Conservation (phyloP, 495 filamentous ascomycete species). For the Bombardia bombarda region DNA sequence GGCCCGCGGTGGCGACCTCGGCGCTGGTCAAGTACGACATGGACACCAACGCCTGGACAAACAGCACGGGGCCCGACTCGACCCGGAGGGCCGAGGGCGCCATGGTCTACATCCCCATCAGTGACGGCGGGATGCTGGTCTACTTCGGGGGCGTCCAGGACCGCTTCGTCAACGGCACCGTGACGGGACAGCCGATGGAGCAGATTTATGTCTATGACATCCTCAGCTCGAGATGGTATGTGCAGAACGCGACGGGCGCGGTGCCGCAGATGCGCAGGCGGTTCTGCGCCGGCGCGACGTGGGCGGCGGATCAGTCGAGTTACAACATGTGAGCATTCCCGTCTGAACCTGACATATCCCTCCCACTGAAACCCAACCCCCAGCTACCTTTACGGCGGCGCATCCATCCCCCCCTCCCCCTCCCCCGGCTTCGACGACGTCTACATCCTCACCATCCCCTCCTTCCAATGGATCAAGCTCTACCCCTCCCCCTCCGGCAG, state of each 20-base stretch:
- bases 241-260: conserved; percentile 7
- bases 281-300: conserved; percentile 16
- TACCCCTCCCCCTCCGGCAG: conserved; percentile 4
- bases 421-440: conserved; percentile 16
- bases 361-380: not conserved
- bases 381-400: conserved; percentile 19
- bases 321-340: conserved; percentile 14
- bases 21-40: conserved; percentile 16
- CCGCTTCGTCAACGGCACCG: conserved; percentile 9
- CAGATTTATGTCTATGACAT: conserved; percentile 16
- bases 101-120: conserved; percentile 17
- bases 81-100: conserved; percentile 12
- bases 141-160: conserved; percentile 17
- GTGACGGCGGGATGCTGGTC: conserved; percentile 15
- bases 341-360: not conserved
- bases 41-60: conserved; percentile 11
- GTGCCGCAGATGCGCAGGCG: conserved; percentile 6
- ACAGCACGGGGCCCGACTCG: conserved; percentile 9
- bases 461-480: conserved; percentile 18
- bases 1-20: conserved; percentile 6
- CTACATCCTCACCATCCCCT: conserved; percentile 16
- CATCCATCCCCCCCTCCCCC: conserved; percentile 7
- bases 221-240: conserved; percentile 13
- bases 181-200: conserved; percentile 8
- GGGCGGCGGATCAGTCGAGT: conserved; percentile 15